A percentile compares a stretch with the other conserved stretches of the same genome.
These are phyloP conservation scores for Ajuga reptans DNA, from an alignment of 305 asterid genomes.

Conservation along the genomic window DNA sequence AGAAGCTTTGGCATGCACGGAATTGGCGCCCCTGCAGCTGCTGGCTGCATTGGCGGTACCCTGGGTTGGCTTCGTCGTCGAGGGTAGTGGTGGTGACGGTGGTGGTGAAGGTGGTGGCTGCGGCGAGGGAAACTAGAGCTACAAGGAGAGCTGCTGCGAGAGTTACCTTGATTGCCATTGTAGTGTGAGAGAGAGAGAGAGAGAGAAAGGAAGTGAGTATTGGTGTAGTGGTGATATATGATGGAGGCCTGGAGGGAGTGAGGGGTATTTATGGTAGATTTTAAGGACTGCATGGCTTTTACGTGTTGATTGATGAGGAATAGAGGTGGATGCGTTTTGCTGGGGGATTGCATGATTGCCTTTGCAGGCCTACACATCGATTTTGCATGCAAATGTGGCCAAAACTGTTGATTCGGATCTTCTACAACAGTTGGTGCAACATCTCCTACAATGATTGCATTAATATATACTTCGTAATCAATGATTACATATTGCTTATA, in stretches of 20 bases:
- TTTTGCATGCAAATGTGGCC: no score
- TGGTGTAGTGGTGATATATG: background rate
- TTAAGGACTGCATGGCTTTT: background rate
- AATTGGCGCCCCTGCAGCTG: conserved; percentile 28
- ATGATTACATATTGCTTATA: no score
- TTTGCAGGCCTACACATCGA: background rate
- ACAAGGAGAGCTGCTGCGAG: conserved; percentile 32
- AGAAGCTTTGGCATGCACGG: conserved; percentile 28
- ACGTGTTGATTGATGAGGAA: background rate
- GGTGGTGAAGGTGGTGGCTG: conserved; percentile 31
- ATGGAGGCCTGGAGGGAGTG: background rate
- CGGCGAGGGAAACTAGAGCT: conserved; percentile 28
- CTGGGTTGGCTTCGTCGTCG: conserved; percentile 10
- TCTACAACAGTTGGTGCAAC: no score
- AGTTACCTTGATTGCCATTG: conserved; percentile 26
- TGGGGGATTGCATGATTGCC: background rate
- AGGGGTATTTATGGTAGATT: conserved; percentile 21
- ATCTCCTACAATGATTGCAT: no score
- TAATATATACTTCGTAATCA: no score
- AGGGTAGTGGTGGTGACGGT: conserved; percentile 23
- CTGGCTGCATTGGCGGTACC: conserved; percentile 22
- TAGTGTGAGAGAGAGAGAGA: background rate
- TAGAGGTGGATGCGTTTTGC: background rate
- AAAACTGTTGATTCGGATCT: no score
- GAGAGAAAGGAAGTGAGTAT: background rate